Evolutionary conservation across 2,329 filamentous ascomycete species (phyloP).

Genomic region (Penicillium olsonii): DNA sequence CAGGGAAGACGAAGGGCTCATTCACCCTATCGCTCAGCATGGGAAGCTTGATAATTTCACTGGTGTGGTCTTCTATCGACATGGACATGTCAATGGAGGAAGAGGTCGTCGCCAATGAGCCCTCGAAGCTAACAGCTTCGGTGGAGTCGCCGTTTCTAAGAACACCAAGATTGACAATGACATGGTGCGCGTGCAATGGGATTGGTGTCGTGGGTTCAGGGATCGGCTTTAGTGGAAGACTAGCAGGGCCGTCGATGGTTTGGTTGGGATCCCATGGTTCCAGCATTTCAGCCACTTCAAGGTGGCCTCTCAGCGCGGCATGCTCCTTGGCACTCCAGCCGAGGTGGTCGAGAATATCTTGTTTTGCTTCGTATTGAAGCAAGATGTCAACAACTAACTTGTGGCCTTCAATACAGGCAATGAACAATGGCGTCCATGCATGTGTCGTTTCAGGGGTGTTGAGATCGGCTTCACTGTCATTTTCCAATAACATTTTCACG

Average conservation of each 20-base stretch:
- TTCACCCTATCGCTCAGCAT: constrained; percentile 10
- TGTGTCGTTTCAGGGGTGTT: constrained; percentile 22
- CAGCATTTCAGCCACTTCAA: constrained; percentile 26
- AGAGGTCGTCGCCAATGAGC: not conserved
- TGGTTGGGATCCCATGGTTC: constrained; percentile 3
- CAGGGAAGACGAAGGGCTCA: constrained; percentile 10
- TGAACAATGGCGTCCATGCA: constrained; percentile 38
- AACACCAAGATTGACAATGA: constrained; percentile 12
- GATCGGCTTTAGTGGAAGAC: not conserved
- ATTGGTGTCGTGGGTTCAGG: not conserved
- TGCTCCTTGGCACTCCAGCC: constrained; percentile 41
- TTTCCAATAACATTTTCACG: constrained; percentile 2
- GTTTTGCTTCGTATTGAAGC: constrained; percentile 28
- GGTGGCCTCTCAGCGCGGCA: constrained; percentile 37
- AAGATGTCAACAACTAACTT: constrained; percentile 25
- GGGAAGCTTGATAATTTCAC: constrained; percentile 5
- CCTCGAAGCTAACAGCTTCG: constrained; percentile 3
- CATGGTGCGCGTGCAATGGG: not conserved
- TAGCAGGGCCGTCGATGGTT: not conserved
- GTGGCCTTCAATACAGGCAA: constrained; percentile 32
- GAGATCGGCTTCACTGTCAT: constrained; percentile 3
- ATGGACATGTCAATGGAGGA: constrained; percentile 8
- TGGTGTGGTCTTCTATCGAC: not conserved
- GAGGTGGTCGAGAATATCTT: constrained; percentile 22
- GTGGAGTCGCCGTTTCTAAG: constrained; percentile 5